A percentile compares a stretch with the other conserved stretches of the same genome.
phyloP scores from a whole-genome alignment of 306 rosid genomes.

The Alnus glutinosa region DNA sequence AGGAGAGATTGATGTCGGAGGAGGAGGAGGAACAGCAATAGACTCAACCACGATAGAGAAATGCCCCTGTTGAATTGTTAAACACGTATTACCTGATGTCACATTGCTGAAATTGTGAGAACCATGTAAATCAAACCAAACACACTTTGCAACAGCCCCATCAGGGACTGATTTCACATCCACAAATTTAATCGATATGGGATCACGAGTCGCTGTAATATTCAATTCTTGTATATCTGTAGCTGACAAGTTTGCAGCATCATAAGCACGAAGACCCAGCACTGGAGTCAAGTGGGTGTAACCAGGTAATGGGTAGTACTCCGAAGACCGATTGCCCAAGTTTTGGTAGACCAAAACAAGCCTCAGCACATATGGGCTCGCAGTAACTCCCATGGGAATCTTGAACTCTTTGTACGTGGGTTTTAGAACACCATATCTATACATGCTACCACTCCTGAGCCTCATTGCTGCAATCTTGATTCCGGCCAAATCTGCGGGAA shows the following conservation, averaged over 20 bases:
- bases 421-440: constrained; percentile 51
- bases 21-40: constrained; percentile 38
- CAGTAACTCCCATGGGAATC: constrained; percentile 54
- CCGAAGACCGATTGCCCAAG: constrained; percentile 60
- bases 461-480: constrained; percentile 55
- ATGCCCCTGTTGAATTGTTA: constrained; percentile 68
- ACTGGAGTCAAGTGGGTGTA: constrained; percentile 77
- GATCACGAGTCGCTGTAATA: constrained; percentile 42
- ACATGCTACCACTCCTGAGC: constrained; percentile 85
- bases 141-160: constrained; percentile 60
- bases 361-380: constrained; percentile 70
- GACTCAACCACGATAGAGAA: constrained; percentile 74
- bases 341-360: constrained; percentile 90
- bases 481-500: constrained; percentile 58
- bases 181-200: constrained; percentile 57
- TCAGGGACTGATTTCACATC: constrained; percentile 47
- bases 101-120: constrained; percentile 54
- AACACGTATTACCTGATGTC: constrained; percentile 51
- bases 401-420: constrained; percentile 58
- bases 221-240: constrained; percentile 45
- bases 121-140: constrained; percentile 61
- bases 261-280: constrained; percentile 78
- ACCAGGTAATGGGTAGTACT: constrained; percentile 61
- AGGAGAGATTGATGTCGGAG: constrained; percentile 43
- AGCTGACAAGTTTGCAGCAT: constrained; percentile 64